Base-by-base conservation (phyloP, 2,329 filamentous ascomycete genomes). In the Exserohilum rostratum region DNA sequence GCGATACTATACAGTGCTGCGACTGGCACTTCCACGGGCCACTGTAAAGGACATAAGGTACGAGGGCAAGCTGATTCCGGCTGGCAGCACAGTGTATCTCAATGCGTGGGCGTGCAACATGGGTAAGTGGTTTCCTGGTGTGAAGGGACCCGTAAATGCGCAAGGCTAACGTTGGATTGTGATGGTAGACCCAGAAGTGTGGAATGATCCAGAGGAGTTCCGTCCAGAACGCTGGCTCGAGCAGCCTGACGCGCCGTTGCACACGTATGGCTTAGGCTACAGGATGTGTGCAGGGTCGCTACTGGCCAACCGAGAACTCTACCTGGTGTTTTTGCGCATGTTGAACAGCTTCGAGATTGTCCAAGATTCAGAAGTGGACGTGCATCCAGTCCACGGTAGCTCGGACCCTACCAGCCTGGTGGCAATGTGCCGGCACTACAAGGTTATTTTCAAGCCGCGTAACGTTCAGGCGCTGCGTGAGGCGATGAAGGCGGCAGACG, bases 31-130 rank as follows among this genome's bases (percentile, higher is more conserved):
- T 1, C 87, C 87, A 1, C 80, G 86, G 9, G 83, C 82, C 0
- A 86, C 85, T 0, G 82, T 87, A 50, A 83, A 82, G 58, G 85
- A 87, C 47, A 77, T 89, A 2, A 73, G 76, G 0, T 88, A 87
- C 53, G 72, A 86, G 9, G 84, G 82, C 15, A 79, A 80, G 29
- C 67, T 80, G 5, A 86, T 89, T 35, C 86, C 87, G 1, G 82
- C 83, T 39, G 85, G 85, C 0, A 87, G 85, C 1, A 83, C 87
- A 0, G 79, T 88, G 31, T 89, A 87, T 68, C 73, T 89, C 22
- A 89, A 89, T 53, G 83, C 85, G 0, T 88, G 85, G 86, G 85
- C 85, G 2, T 88, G 86, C 64, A 88, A 89, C 57, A 87, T 87
- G 83, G 85, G 84, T 85, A 74, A 66, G 84, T 84, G 74, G 65